phyloP scores from a whole-genome alignment of 2,329 filamentous ascomycete genomes.

The Claviceps humidiphila region DNA sequence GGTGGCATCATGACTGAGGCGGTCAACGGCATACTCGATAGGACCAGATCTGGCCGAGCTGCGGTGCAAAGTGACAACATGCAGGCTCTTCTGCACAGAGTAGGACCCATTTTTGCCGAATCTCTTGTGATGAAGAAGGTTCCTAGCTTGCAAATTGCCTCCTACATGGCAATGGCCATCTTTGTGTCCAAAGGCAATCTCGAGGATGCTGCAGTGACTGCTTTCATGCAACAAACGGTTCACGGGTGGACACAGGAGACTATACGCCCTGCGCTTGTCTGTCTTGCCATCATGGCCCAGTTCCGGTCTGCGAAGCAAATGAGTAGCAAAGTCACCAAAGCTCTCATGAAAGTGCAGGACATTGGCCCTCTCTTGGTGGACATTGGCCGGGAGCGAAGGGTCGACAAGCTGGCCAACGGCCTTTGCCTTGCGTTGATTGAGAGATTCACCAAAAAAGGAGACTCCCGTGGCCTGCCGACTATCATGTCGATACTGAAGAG shows the following conservation, averaged over 20 bases:
- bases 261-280: constrained; percentile 59
- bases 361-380: constrained; percentile 46
- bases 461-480: constrained; percentile 40
- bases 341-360: constrained; percentile 49
- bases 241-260: constrained; percentile 65
- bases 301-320: constrained; percentile 59
- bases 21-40: constrained; percentile 69
- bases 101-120: constrained; percentile 60
- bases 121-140: constrained; percentile 63
- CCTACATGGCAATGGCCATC: constrained; percentile 82
- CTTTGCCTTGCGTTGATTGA: constrained; percentile 54
- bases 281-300: constrained; percentile 69
- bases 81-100: constrained; percentile 57
- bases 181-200: constrained; percentile 72
- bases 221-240: constrained; percentile 80
- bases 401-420: constrained; percentile 60
- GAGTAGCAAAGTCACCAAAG: constrained; percentile 55
- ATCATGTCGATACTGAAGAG: constrained; percentile 50
- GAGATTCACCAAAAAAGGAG: constrained; percentile 45
- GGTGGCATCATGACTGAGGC: constrained; percentile 77
- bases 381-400: constrained; percentile 50
- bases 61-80: constrained; percentile 69
- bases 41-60: constrained; percentile 59
- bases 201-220: constrained; percentile 66
- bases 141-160: constrained; percentile 69